Conservation (phyloP, 2,329 filamentous ascomycete genomes). For the Acephala macrosclerotiorum region DNA sequence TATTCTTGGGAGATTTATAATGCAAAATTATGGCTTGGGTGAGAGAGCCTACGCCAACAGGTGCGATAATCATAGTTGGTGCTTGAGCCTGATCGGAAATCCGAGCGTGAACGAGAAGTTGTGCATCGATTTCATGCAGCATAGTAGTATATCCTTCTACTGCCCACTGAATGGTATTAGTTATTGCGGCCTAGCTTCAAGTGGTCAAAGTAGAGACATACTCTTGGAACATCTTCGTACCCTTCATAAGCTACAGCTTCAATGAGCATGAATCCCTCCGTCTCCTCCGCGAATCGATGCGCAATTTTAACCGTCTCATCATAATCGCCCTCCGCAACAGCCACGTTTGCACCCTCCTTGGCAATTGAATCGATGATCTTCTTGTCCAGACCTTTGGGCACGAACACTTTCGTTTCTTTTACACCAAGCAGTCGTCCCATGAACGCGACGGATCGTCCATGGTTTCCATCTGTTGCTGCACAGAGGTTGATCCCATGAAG, state of each 20-base stretch:
- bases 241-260: slow-evolving; percentile 74
- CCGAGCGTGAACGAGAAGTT: slow-evolving; percentile 44
- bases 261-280: slow-evolving; percentile 57
- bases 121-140: slow-evolving; percentile 64
- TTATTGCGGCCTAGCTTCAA: not conserved
- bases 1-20: slow-evolving; percentile 54
- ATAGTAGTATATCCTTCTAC: slow-evolving; percentile 81
- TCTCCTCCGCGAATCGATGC: slow-evolving; percentile 18
- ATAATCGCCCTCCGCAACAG: slow-evolving; percentile 64
- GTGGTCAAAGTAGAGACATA: not conserved
- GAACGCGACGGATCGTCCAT: slow-evolving; percentile 74
- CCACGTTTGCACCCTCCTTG: slow-evolving; percentile 68
- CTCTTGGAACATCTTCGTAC: slow-evolving; percentile 68
- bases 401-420: slow-evolving; percentile 61
- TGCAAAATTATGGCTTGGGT: slow-evolving; percentile 74
- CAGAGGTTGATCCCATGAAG: slow-evolving; percentile 54
- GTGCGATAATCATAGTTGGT: slow-evolving; percentile 52
- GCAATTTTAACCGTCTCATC: slow-evolving; percentile 61
- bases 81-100: slow-evolving; percentile 51
- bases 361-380: slow-evolving; percentile 62
- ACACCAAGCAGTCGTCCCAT: slow-evolving; percentile 70
- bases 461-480: slow-evolving; percentile 79
- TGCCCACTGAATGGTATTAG: slow-evolving; percentile 59
- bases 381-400: slow-evolving; percentile 64
- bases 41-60: slow-evolving; percentile 77